Base-by-base conservation (phyloP, 495 filamentous ascomycete genomes). In the Talaromyces adpressus region DNA sequence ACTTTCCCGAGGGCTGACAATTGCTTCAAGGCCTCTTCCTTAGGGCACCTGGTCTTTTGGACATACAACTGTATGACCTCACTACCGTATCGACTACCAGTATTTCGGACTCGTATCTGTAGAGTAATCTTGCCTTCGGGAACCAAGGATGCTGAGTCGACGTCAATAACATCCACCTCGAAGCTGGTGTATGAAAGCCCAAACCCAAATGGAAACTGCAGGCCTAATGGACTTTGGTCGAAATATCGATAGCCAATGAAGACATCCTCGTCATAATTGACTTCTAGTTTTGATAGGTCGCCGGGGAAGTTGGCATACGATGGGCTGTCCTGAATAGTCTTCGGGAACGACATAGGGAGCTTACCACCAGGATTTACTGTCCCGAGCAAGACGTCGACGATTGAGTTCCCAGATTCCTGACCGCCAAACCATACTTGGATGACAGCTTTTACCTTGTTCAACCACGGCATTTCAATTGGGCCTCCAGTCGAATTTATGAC, bases 191-290 rank as follows among this genome's bases (percentile, higher is more conserved):
- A 93, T 60, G 82, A 87, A 49, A 94, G 74, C 32, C 91, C 91
- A 71, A 83, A 90, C 3, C 91, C 91, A 69, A 94, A 94, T 69
- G 89, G 73, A 87, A 96, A 63, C 85, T 84, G 2, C 88, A 89
- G 14, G 82, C 77, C 62, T 85, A 81, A 54, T 18, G 72, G 71
- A 4, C 77, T 76, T 67, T 83, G 84, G 75, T 96, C 91, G 47
- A 94, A 87, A 64, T 87, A 76, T 51, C 92, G 87, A 71, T 96
- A 95, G 71, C 95, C 91, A 70, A 93, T 90, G 73, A 92, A 91
- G 18, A 87, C 78, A 20, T 90, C 91, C 69, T 94, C 92, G 25
- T 77, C 77, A 73, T 91, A 95, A 5, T 85, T 69, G 16, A 89
- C 86, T 58, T 84, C 77, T 2, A 90, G 90, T 0, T 85, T 72